Evolutionary conservation across 805 yeast genomes (phyloP).

Genomic region (Teunomyces kruisii): DNA sequence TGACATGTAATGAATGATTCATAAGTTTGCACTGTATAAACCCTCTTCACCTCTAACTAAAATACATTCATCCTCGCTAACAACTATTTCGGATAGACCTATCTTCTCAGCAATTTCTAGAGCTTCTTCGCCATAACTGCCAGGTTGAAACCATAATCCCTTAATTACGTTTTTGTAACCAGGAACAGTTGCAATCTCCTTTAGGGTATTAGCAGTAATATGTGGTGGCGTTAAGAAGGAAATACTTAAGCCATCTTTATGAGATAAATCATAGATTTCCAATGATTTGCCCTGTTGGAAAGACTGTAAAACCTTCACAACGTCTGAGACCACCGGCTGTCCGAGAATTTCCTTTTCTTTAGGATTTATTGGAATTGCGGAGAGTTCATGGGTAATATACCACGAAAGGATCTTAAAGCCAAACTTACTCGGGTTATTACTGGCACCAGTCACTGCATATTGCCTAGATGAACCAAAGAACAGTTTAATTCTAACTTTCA

Average conservation of each 20-base stretch:
- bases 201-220: slow-evolving; percentile 43
- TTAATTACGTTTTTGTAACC: slow-evolving; percentile 42
- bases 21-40: slow-evolving; percentile 39
- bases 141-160: slow-evolving; percentile 84
- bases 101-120: slow-evolving; percentile 40
- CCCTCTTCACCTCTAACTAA: slow-evolving; percentile 65
- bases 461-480: slow-evolving; percentile 54
- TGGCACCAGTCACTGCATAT: slow-evolving; percentile 73
- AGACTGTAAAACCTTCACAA: slow-evolving; percentile 28
- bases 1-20: slow-evolving; percentile 1
- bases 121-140: slow-evolving; percentile 58
- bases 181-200: slow-evolving; percentile 38
- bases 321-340: slow-evolving; percentile 32
- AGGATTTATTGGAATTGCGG: slow-evolving; percentile 70
- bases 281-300: slow-evolving; percentile 17
- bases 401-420: slow-evolving; percentile 70
- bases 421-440: slow-evolving; percentile 59
- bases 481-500: slow-evolving; percentile 35
- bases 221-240: slow-evolving; percentile 78
- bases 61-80: slow-evolving; percentile 64
- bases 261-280: slow-evolving; percentile 23
- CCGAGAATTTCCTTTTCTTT: slow-evolving; percentile 48
- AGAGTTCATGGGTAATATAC: slow-evolving; percentile 58
- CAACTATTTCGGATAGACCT: slow-evolving; percentile 32
- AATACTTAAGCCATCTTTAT: slow-evolving; percentile 49